Evolutionary conservation across 2,329 filamentous ascomycete genomes (phyloP).

Genomic region (Hypomyces rosellus): DNA sequence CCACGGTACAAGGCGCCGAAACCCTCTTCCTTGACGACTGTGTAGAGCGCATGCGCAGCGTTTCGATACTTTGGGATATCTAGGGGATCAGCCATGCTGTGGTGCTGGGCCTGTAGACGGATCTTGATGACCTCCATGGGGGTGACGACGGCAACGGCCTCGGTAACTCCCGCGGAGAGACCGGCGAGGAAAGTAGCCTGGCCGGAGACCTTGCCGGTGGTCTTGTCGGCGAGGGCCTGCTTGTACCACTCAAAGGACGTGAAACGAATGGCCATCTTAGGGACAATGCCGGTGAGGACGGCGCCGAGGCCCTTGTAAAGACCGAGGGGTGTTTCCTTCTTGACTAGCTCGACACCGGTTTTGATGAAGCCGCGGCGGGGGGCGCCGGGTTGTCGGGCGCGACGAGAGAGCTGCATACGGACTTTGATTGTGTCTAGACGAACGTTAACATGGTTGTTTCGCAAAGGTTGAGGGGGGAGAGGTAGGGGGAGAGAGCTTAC

Average conservation of each 20-base stretch:
- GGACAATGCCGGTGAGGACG: conserved; percentile 90
- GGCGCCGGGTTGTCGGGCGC: conserved; percentile 74
- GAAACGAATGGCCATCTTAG: conserved; percentile 99
- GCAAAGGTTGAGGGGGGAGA: conserved; percentile 4
- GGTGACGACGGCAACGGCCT: conserved; percentile 92
- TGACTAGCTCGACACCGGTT: conserved; percentile 81
- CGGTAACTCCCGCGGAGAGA: conserved; percentile 86
- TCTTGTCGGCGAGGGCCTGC: conserved; percentile 64
- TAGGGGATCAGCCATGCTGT: conserved; percentile 94
- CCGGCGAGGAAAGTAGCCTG: conserved; percentile 69
- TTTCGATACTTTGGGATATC: conserved; percentile 97
- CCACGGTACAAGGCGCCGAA: conserved; percentile 83
- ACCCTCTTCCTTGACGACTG: conserved; percentile 88
- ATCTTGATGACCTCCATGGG: conserved; percentile 99
- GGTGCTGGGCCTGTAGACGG: conserved; percentile 93
- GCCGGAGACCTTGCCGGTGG: conserved; percentile 62
- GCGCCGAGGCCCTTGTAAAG: conserved; percentile 98
- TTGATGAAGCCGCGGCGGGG: conserved; percentile 81
- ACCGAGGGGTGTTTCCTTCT: conserved; percentile 82
- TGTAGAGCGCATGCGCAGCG: conserved; percentile 76
- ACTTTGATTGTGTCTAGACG: conserved; percentile 88
- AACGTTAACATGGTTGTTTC: background rate
- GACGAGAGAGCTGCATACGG: conserved; percentile 93
- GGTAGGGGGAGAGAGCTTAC: conserved; percentile 43
- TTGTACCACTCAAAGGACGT: conserved; percentile 97